A percentile compares a stretch with the other conserved stretches of the same genome.
Evolutionary conservation across 192 early-diverging fungal species (phyloP).

Genomic region (Umbelopsis ramanniana): DNA sequence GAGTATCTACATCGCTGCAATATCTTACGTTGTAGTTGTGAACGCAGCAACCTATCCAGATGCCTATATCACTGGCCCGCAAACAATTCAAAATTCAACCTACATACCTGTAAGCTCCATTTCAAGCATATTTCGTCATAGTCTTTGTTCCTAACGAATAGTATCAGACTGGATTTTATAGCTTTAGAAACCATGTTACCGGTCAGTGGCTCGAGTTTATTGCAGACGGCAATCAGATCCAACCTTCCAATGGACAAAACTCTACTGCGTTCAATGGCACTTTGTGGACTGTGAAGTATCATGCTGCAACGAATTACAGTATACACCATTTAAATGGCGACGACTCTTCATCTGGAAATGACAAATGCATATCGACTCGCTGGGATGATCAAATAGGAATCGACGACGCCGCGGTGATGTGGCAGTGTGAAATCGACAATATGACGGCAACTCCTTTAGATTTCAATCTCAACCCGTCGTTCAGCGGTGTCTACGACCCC

Average conservation of each 20-base stretch:
- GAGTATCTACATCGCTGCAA: background rate
- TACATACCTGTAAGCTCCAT: conserved; percentile 18
- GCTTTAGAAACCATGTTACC: conserved; percentile 30
- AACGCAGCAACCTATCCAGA: conserved; percentile 19
- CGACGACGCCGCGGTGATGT: conserved; percentile 33
- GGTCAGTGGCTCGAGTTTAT: conserved; percentile 35
- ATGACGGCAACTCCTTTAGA: conserved; percentile 19
- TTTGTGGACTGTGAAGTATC: conserved; percentile 31
- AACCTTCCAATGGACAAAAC: conserved; percentile 28
- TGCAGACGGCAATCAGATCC: conserved; percentile 20
- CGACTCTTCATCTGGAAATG: conserved; percentile 8
- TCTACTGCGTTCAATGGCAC: conserved; percentile 31
- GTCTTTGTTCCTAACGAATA: background rate
- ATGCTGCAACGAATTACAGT: conserved; percentile 33
- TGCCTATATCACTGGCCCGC: conserved; percentile 15
- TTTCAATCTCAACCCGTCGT: conserved; percentile 27
- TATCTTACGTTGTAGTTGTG: background rate
- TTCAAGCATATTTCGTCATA: background rate
- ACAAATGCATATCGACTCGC: conserved; percentile 35
- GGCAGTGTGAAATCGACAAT: conserved; percentile 35
- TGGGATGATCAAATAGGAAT: conserved; percentile 30
- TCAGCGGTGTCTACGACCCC: conserved; percentile 25
- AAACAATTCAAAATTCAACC: conserved; percentile 26
- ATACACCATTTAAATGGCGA: conserved; percentile 29
- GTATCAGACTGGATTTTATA: conserved; percentile 33